phyloP scores from a whole-genome alignment of 495 filamentous ascomycete genomes.

The Podospora australis region DNA sequence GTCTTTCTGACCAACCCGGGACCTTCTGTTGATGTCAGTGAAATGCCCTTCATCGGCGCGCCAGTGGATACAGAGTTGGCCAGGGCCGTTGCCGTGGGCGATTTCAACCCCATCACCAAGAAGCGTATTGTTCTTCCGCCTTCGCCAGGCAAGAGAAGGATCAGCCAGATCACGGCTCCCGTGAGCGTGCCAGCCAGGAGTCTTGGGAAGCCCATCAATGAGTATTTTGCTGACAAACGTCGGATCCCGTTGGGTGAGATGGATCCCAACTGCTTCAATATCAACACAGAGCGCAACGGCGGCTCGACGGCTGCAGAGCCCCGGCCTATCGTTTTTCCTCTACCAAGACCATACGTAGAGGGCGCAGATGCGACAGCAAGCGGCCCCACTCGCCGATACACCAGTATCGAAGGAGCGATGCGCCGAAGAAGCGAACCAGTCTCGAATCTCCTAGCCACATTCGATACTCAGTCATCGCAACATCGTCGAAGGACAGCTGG shows the following conservation, averaged over 20 bases:
- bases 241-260: conserved; percentile 78
- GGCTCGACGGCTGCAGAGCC: conserved; percentile 20
- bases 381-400: conserved; percentile 20
- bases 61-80: conserved; percentile 64
- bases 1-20: conserved; percentile 65
- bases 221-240: conserved; percentile 65
- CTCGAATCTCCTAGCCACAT: conserved; percentile 27
- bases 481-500: conserved; percentile 32
- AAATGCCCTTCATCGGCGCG: conserved; percentile 73
- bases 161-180: conserved; percentile 26
- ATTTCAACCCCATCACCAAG: conserved; percentile 88
- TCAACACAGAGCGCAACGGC: conserved; percentile 24
- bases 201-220: conserved; percentile 62
- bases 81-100: conserved; percentile 68
- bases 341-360: conserved; percentile 44
- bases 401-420: conserved; percentile 12
- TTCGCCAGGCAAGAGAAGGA: conserved; percentile 33
- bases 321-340: conserved; percentile 38
- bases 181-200: conserved; percentile 24
- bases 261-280: conserved; percentile 70
- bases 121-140: conserved; percentile 47
- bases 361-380: conserved; percentile 10
- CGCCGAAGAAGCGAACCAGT: conserved; percentile 38
- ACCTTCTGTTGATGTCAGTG: conserved; percentile 50
- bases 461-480: conserved; percentile 12